Conservation (phyloP, 2,329 filamentous ascomycete species). For the Talaromyces sp. region DNA sequence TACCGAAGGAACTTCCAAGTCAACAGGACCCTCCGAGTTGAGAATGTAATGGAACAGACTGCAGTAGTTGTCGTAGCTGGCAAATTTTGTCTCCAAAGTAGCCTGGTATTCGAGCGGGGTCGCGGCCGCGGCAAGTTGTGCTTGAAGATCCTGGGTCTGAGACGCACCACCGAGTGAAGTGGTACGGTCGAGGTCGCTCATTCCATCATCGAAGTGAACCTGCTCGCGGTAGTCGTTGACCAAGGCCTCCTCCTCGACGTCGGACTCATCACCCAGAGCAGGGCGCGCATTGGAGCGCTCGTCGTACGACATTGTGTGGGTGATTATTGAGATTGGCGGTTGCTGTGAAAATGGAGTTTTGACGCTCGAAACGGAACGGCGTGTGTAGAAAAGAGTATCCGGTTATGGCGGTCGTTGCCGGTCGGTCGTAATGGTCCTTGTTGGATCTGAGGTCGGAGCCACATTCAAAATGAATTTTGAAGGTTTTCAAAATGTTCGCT, state of each 20-base stretch:
- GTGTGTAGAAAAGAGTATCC: background rate
- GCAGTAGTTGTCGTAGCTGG: slow-evolving; percentile 99
- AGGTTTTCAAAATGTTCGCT: slow-evolving; percentile 41
- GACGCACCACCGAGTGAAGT: slow-evolving; percentile 66
- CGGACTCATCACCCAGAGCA: slow-evolving; percentile 71
- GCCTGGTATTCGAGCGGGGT: slow-evolving; percentile 95
- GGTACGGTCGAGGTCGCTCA: slow-evolving; percentile 75
- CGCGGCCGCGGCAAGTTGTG: slow-evolving; percentile 83
- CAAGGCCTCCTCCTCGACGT: slow-evolving; percentile 92
- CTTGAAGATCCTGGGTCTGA: slow-evolving; percentile 87
- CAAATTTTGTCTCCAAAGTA: slow-evolving; percentile 92
- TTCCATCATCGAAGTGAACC: slow-evolving; percentile 85
- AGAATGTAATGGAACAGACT: slow-evolving; percentile 98
- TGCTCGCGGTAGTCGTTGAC: slow-evolving; percentile 96
- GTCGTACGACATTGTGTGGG: slow-evolving; percentile 45
- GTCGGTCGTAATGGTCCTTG: slow-evolving; percentile 12
- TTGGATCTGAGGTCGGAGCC: slow-evolving; percentile 35
- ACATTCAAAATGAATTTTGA: slow-evolving; percentile 38
- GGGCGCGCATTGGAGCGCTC: slow-evolving; percentile 42
- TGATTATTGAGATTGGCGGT: background rate
- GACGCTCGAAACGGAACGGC: background rate
- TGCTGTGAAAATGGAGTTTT: slow-evolving; percentile 14
- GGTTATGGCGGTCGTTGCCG: background rate
- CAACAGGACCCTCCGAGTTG: slow-evolving; percentile 98
- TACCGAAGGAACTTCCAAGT: slow-evolving; percentile 94